Base-by-base conservation (phyloP, 1,284 basidiomycete genomes). In the Heliocybe sulcata region DNA sequence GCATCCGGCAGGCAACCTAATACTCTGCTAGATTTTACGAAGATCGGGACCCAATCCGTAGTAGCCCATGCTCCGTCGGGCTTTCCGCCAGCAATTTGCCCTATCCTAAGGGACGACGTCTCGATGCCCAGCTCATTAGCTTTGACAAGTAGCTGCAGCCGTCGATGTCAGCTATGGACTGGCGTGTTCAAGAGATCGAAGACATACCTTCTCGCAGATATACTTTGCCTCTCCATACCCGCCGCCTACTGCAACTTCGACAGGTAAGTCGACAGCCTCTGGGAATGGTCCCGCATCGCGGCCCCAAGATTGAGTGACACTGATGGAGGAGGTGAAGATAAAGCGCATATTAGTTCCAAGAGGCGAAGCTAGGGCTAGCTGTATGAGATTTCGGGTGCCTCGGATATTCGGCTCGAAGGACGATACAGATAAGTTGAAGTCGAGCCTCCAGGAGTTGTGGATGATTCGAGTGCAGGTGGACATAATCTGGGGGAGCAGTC, bases 361-460 rank as follows among this genome's bases (percentile, higher is more conserved):
- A 3, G 51, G 25, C 1, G 62, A 49, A 1, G 51, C 38, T 1
- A 63, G 53, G 2, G 69, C 72, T 3, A 76, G 62, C 35, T 74
- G 68, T 20, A 74, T 61, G 12, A 77, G 63, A 42, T 71, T 65
- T 19, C 67, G 60, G 0, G 68, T 68, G 20, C 67, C 71, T 4
- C 58, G 56, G 25, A 77, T 60, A 33, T 68, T 63, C 1, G 67
- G 56, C 51, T 75, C 74, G 45, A 74, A 72, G 0, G 72, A 72
- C 1, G 63, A 56, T 1, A 75, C 57, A 0, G 69, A 60, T 25
- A 71, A 55, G 55, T 75, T 77, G 62, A 76, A 77, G 55, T 76
- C 69, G 20, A 75, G 63, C n/a, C 63, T 64, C 74, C 74, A 76
- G 1, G 74, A 6, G n/a, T 67, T 70, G 55, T 74, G 71, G 31